These are phyloP conservation scores for Aspergillus pseudoviridinutans DNA, from an alignment of 2,329 filamentous ascomycete species.

Conservation along the genomic window DNA sequence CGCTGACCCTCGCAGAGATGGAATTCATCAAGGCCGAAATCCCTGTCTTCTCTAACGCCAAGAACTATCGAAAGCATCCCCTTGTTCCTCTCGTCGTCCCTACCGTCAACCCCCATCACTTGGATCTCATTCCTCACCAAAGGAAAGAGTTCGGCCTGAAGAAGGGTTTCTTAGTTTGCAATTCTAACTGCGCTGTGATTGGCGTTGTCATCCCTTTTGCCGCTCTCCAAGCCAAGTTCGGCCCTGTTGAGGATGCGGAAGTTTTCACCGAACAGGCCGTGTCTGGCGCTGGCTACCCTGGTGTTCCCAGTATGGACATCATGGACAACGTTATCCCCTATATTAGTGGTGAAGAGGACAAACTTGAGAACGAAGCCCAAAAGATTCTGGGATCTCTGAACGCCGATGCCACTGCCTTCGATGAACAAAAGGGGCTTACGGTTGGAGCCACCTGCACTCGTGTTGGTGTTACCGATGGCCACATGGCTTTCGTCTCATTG, in stretches of 20 bases:
- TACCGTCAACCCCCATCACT: slow-evolving; percentile 85
- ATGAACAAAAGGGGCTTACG: slow-evolving; percentile 68
- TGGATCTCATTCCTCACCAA: slow-evolving; percentile 87
- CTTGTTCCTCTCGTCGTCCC: slow-evolving; percentile 90
- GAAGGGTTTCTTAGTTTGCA: slow-evolving; percentile 92
- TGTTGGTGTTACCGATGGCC: slow-evolving; percentile 91
- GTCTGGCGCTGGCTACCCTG: slow-evolving; percentile 71
- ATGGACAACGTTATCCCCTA: slow-evolving; percentile 94
- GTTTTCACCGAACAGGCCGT: slow-evolving; percentile 95
- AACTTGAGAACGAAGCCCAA: slow-evolving; percentile 88
- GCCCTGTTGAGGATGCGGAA: slow-evolving; percentile 69
- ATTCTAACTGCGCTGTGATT: slow-evolving; percentile 97
- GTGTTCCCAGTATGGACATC: slow-evolving; percentile 84
- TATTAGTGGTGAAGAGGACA: slow-evolving; percentile 92
- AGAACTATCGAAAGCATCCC: slow-evolving; percentile 90
- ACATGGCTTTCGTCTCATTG: slow-evolving; percentile 90
- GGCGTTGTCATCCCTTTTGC: slow-evolving; percentile 93
- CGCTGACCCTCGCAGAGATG: slow-evolving; percentile 61
- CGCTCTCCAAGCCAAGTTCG: slow-evolving; percentile 81
- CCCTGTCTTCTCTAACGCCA: slow-evolving; percentile 94
- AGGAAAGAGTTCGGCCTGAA: slow-evolving; percentile 66
- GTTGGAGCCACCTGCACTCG: slow-evolving; percentile 89
- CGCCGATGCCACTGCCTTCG: slow-evolving; percentile 66
- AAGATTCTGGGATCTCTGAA: slow-evolving; percentile 86
- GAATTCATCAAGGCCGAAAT: slow-evolving; percentile 85